A percentile compares a stretch with the other conserved stretches of the same genome.
Evolutionary conservation across 805 yeast genomes (phyloP).

Genomic region (Schwanniomyces vanrijiae): DNA sequence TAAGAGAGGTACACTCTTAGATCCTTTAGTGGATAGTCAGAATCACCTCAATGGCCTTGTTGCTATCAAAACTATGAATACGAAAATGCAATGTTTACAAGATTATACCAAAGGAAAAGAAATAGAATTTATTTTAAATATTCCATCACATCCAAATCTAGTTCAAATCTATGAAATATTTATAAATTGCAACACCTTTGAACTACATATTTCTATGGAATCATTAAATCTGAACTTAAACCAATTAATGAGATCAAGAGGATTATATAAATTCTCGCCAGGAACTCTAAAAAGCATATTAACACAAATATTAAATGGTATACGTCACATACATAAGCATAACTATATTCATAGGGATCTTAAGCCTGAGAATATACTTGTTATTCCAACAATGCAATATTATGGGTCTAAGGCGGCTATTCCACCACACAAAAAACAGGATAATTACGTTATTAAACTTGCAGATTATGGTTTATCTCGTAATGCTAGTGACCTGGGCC

Average conservation of each 20-base stretch:
- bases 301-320: conserved; percentile 71
- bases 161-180: conserved; percentile 79
- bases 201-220: conserved; percentile 85
- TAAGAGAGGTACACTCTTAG: conserved; percentile 50
- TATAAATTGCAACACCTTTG: conserved; percentile 58
- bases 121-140: conserved; percentile 60
- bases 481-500: conserved; percentile 48
- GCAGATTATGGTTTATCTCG: conserved; percentile 84
- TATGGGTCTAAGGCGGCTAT: conserved; percentile 43
- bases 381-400: conserved; percentile 56
- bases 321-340: conserved; percentile 74
- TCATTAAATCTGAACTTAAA: conserved; percentile 79
- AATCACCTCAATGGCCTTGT: conserved; percentile 37
- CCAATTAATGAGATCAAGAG: conserved; percentile 70
- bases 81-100: conserved; percentile 37
- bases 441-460: conserved; percentile 62
- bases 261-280: conserved; percentile 51
- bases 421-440: conserved; percentile 39
- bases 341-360: conserved; percentile 84
- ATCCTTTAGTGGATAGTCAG: conserved; percentile 31
- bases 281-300: conserved; percentile 64
- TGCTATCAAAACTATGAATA: conserved; percentile 81
- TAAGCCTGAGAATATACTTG: conserved; percentile 89
- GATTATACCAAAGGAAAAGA: conserved; percentile 55
- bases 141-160: conserved; percentile 70